Evolutionary conservation across 805 yeast genomes (phyloP), one percentile per base, ranked within the genome.

Genomic region (Nakazawaea ishiwadae): DNA sequence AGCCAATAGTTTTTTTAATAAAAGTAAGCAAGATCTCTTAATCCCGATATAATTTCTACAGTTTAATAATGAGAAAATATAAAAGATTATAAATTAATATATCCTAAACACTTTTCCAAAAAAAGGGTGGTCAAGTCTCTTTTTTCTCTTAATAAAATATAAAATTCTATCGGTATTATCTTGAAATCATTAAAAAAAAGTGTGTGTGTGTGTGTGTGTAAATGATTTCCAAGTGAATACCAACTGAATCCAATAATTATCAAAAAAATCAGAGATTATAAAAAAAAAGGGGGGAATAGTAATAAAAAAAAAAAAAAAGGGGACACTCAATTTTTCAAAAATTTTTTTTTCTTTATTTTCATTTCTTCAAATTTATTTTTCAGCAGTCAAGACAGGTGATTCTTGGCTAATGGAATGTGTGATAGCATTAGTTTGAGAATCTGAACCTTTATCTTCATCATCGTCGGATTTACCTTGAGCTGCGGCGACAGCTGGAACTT

Each of bases 401-500:
- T 32, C 42, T 36, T 18, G 10, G 28, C 32, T 27, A 10, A 27
- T 12, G 12, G 24, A 17, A 7, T 36, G 7, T 4, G 39, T 36
- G 26, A 36, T 18, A 6, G 39, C 39, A 20, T 36, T 26, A 5
- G 38, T 24, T 24, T 18, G 27, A 6, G 36, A 33, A 7, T 33
- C 37, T 7, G 20, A 18, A 4, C 17, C 40, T 12, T 12, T 12
- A 15, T 28, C 26, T 24, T 15, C 39, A 24, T 24, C 23, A 6
- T 27, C 21, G 31, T 18, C 10, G 10, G 10, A 10, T n/a, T n/a
- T n/a, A n/a, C n/a, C 39, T 23, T 43, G 37, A 29, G 10, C 32
- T 35, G 19, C 34, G 33, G 29, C 19, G 24, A 26, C 28, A 30
- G 14, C 63, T 52, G 73, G 72, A 11, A 59, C 56, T 10, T 57